Base-by-base conservation (phyloP, 495 filamentous ascomycete genomes). In the Penicillium lividum region DNA sequence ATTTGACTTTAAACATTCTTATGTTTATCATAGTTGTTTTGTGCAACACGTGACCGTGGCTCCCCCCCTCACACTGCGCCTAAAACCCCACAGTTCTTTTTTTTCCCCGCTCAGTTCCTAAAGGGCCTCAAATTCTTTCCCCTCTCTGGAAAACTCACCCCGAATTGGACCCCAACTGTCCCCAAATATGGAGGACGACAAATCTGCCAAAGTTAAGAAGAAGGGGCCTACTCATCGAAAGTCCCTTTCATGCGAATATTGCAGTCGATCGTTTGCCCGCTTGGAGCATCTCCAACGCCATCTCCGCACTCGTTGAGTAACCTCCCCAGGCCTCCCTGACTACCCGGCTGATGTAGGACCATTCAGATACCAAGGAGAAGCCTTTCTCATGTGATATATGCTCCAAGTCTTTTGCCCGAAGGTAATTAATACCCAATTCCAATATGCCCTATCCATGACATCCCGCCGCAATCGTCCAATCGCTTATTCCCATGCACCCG, bases 351-450 rank as follows among this genome's bases (percentile, higher is more conserved):
- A 74, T 62, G 49, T 56, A 57, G 61, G 56, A 60, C 56, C 59
- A 57, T 15, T 9, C 61, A 81, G 78, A 82, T 63, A 82, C 79
- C 8, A 80, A 81, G 51, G 79, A 82, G 62, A 82, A 80, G 54
- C 79, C 79, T n/a, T 82, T 82, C 57, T 76, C 74, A 62, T 82
- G 79, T 70, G 79, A 80, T 52, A 76, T 80, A 30, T 77, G 79
- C 66, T 73, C 77, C 57, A 77, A 78, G 62, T 78, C 77, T 7
- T 82, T 82, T 61, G 77, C 79, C 27, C 71, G 78, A 54, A 80
- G 77, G 78, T 80, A 74, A 64, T 63, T 49, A 18, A 34, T 40
- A 29, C 7, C n/a, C 18, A 4, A 42, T 44, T 47, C n/a, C 10
- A 13, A n/a, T 16, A 3, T 4, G 8, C 38, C 38, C 38, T 15